Percentiles rank a stretch among this genome's conserved stretches.
Evolutionary conservation across 2,329 filamentous ascomycete genomes (phyloP).

Genomic region (Cordyceps tenuipes): DNA sequence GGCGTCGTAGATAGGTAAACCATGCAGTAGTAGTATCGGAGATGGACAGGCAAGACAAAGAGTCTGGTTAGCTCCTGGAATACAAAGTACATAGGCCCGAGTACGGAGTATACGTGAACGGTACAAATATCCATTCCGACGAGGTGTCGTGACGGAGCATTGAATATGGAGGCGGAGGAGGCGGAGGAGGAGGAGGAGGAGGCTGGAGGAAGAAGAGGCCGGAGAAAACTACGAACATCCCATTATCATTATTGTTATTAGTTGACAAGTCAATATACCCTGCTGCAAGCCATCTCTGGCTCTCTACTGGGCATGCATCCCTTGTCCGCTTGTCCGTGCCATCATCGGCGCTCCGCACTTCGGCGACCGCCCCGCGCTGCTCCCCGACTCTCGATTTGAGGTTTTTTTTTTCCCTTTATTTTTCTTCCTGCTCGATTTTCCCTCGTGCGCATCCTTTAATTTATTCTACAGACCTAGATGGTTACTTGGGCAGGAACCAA

Average conservation of each 20-base stretch:
- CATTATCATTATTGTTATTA: background rate
- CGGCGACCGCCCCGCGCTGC: background rate
- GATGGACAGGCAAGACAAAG: background rate
- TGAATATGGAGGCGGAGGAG: background rate
- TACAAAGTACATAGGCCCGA: background rate
- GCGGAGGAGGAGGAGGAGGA: too few species aligned
- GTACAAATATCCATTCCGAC: background rate
- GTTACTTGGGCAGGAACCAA: background rate
- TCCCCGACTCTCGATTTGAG: background rate
- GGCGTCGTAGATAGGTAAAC: too few species aligned
- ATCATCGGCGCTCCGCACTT: conserved; percentile 1
- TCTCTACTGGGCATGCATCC: too few species aligned
- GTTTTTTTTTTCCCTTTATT: background rate
- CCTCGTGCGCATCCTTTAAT: background rate
- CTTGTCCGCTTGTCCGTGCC: background rate
- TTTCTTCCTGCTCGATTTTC: background rate
- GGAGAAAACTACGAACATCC: background rate
- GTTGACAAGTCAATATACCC: background rate
- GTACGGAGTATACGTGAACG: background rate
- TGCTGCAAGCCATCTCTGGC: background rate
- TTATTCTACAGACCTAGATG: background rate
- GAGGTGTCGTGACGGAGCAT: background rate
- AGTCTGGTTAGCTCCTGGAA: background rate
- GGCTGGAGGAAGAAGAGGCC: background rate
- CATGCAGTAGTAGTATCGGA: too few species aligned